Base-by-base conservation (phyloP, 1,284 basidiomycete species). In the Microbotryum violaceum region DNA sequence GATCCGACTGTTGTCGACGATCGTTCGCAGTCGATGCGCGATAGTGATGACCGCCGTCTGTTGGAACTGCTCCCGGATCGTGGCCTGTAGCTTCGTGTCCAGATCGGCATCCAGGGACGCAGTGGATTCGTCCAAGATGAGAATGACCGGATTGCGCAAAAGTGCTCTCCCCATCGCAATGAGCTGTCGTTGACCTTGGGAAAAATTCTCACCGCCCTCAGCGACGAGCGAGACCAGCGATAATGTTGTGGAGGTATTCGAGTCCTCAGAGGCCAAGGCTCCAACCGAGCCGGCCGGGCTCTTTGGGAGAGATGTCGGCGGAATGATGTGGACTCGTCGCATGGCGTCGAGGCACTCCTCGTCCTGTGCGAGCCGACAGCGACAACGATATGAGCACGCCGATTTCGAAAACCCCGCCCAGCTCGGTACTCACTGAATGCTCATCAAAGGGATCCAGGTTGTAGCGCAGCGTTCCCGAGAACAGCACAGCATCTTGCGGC, bases 381-480 rank as follows among this genome's bases (percentile, higher is more conserved):
- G 18, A n/a, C 29, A 45, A 23, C 1, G 27, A 9, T 18, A 10
- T 18, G n/a, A 49, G 18, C 23, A 44, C 7, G 5, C 12, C 37
- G 14, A 42, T 42, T 14, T 42, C 37, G 37, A 3, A 14, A 18
- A 18, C 16, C 37, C 37, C 37, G 37, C 37, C 16, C 5, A 18
- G 12, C 1, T 42, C 14, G 16, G 37, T 25, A n/a, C 59, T 18
- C 14, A 53, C 60, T 18, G 61, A 51, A 44, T 92, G 86, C 68
- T 94, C 90, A 54, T 78, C 75, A 76, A 92, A 91, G 0, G 89
- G 91, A 76, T 94, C 91, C 5, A 93, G 74, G 66, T 92, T 93
- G 20, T 89, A 86, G 21, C 89, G 79, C 10, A 93, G 77, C 0
- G 87, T 89, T 0, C 90, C 89, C 0, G 86, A 87, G 77, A 93